These are phyloP conservation scores for Cucurbita ficifolia DNA, from an alignment of 306 rosid genomes.

Conservation along the genomic window DNA sequence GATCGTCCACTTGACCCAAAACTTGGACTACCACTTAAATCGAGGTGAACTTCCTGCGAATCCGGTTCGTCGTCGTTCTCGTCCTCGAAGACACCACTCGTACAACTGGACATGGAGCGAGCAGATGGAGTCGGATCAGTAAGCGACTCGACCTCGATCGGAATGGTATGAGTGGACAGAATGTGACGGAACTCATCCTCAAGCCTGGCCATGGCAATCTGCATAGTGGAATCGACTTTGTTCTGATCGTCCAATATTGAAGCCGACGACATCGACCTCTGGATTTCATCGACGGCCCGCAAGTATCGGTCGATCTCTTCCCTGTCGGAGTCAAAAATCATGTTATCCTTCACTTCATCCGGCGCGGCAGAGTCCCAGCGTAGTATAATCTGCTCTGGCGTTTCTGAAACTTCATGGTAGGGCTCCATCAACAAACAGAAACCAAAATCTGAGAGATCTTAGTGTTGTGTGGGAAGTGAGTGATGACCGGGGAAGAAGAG, in stretches of 20 bases:
- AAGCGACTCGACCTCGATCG: slow-evolving; percentile 50
- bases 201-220: slow-evolving; percentile 96
- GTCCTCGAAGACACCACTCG: not conserved
- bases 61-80: slow-evolving; percentile 9
- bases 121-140: slow-evolving; percentile 36
- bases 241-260: slow-evolving; percentile 38
- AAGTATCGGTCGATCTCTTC: slow-evolving; percentile 65
- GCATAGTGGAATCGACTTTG: slow-evolving; percentile 54
- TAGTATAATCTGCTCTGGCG: slow-evolving; percentile 66
- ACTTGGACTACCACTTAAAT: slow-evolving; percentile 7
- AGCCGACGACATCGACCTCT: slow-evolving; percentile 32
- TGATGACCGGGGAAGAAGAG: slow-evolving; percentile 1
- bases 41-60: slow-evolving; percentile 2
- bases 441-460: not conserved
- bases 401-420: slow-evolving; percentile 20
- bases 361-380: slow-evolving; percentile 95
- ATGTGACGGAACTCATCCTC: slow-evolving; percentile 95
- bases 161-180: slow-evolving; percentile 48
- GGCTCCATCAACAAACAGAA: not conserved
- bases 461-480: not conserved
- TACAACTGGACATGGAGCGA: not conserved
- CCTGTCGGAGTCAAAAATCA: slow-evolving; percentile 76
- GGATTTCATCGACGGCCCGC: slow-evolving; percentile 88
- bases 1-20: slow-evolving; percentile 9
- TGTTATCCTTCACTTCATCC: slow-evolving; percentile 61